These are phyloP conservation scores for Babesia sp. DNA, from an alignment of 169 alveolate species.

Conservation along the genomic window DNA sequence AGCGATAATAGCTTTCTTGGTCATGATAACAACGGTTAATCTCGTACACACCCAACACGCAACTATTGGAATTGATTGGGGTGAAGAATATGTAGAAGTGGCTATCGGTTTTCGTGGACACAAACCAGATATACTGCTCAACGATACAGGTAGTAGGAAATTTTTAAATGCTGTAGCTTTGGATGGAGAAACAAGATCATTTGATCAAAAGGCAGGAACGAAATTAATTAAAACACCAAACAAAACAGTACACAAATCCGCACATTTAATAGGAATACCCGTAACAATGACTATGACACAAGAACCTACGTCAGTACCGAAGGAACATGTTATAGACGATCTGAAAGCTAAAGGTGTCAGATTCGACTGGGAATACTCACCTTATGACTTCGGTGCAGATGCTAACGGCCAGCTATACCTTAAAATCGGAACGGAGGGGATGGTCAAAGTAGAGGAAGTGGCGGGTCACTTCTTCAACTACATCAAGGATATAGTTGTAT, in stretches of 20 bases:
- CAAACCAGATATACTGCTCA: constrained; percentile 72
- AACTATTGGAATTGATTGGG: constrained; percentile 77
- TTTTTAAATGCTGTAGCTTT: constrained; percentile 71
- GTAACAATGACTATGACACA: background rate
- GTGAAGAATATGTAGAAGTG: constrained; percentile 76
- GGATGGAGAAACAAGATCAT: constrained; percentile 67
- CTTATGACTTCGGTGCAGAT: constrained; percentile 59
- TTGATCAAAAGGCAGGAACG: constrained; percentile 69
- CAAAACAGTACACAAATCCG: constrained; percentile 50
- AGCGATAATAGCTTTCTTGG: background rate
- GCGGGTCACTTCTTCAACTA: constrained; percentile 74
- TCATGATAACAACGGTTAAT: background rate
- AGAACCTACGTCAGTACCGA: background rate
- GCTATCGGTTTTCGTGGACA: constrained; percentile 77
- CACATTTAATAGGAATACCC: constrained; percentile 55
- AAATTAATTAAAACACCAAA: constrained; percentile 33
- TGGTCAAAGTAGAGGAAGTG: constrained; percentile 71
- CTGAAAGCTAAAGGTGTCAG: background rate
- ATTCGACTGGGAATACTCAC: constrained; percentile 59
- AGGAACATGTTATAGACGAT: constrained; percentile 20
- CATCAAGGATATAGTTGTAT: constrained; percentile 66
- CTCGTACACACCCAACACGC: constrained; percentile 18
- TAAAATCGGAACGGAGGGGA: constrained; percentile 64
- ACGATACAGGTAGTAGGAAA: constrained; percentile 76
- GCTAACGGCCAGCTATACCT: constrained; percentile 58